Base-by-base conservation (phyloP, 441 rosid species). In the Pelargonium myrrhifolium region DNA sequence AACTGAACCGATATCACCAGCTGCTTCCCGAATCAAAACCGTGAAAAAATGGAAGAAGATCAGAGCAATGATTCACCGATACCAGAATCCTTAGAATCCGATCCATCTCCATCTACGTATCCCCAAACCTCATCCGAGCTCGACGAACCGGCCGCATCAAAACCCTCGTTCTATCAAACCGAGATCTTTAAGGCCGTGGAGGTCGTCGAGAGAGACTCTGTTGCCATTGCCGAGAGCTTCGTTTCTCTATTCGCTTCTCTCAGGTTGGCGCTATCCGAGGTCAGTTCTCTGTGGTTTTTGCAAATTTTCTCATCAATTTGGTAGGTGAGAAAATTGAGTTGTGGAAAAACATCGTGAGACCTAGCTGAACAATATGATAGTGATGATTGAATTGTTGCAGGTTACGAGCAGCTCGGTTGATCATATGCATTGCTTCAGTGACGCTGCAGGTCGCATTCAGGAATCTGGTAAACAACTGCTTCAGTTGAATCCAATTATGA, bases 361-460 rank as follows among this genome's bases (percentile, higher is more conserved):
- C 9, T 6, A 6, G 9, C 10, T 20, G 28, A 15, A 43, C 7
- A 2, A 55, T 28, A 18, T 10, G 47, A 40, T 60, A 51, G 12
- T 49, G 14, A 35, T 47, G 31, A 22, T 5, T 49, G 14, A 64
- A 43, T 72, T 15, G 35, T 70, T 72, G 64, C 73, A 90, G 98
- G 93, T 82, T 55, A 87, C 89, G 10, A 70, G 78, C 24, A 78
- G 79, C 78, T 85, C 95, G 0, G 89, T 84, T 60, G 95, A 93
- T 70, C 97, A 90, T 69, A 88, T 90, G 90, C 79, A 75, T 43
- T 90, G 96, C 79, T 91, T 91, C 61, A 87, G 86, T 14, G 96
- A 89, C 65, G 93, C 95, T 45, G 84, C 86, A 0, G 97, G 94
- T 40, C 84, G 82, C 45, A 86, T 90, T 69, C 98, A 90, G 65